These are phyloP conservation scores for Fragaria vesca DNA, from an alignment of 306 rosid genomes.

Conservation along the genomic window DNA sequence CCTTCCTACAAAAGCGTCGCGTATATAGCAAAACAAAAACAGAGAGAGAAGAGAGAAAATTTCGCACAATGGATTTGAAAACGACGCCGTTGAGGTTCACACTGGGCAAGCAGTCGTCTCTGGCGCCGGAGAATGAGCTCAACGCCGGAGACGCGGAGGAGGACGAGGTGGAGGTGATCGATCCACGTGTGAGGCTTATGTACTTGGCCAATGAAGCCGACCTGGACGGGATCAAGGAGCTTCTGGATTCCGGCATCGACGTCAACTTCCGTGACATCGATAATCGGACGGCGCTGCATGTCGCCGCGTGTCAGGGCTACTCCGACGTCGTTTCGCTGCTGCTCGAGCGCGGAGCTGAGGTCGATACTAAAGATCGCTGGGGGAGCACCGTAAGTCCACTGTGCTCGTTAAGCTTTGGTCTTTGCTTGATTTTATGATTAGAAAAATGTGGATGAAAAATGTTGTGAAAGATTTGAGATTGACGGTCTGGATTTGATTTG, in stretches of 20 bases:
- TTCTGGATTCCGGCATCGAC: slow-evolving; percentile 56
- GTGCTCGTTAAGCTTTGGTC: neutral
- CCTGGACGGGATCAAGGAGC: slow-evolving; percentile 72
- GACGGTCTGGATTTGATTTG: slow-evolving; percentile 22
- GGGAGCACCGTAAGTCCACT: slow-evolving; percentile 70
- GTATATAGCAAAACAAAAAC: neutral
- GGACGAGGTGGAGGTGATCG: slow-evolving; percentile 31
- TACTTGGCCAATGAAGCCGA: slow-evolving; percentile 80
- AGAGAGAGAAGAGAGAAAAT: neutral
- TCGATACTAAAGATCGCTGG: slow-evolving; percentile 78
- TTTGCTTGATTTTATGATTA: neutral
- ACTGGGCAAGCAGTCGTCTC: slow-evolving; percentile 79
- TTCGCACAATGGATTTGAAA: slow-evolving; percentile 54
- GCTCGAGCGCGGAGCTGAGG: slow-evolving; percentile 61
- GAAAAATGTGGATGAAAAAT: neutral
- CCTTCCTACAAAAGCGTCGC: slow-evolving; percentile 12
- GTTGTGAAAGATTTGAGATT: neutral
- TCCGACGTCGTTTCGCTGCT: slow-evolving; percentile 63
- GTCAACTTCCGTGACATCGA: slow-evolving; percentile 80
- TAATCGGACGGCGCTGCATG: slow-evolving; percentile 81
- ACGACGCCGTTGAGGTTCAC: slow-evolving; percentile 52
- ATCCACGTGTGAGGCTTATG: slow-evolving; percentile 72
- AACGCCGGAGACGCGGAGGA: slow-evolving; percentile 16
- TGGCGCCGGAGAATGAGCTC: slow-evolving; percentile 58
- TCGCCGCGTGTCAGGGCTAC: slow-evolving; percentile 78